These are phyloP conservation scores for Septoria linicola DNA, from an alignment of 2,329 filamentous ascomycete genomes.

Conservation along the genomic window DNA sequence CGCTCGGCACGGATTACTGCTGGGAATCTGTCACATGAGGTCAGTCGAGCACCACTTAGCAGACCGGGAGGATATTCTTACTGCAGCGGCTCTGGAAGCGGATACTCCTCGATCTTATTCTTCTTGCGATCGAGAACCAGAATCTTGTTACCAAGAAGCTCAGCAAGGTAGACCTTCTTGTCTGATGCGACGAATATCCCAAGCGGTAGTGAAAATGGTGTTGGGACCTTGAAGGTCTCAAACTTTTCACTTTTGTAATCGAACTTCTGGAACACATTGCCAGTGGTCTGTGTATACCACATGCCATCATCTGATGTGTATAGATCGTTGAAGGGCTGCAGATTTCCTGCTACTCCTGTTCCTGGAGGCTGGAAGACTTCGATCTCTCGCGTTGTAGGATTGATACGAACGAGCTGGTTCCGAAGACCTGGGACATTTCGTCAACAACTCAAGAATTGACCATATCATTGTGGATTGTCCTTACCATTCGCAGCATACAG, in stretches of 20 bases:
- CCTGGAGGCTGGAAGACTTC: conserved; percentile 26
- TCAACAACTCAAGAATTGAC: not conserved
- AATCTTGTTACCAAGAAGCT: conserved; percentile 27
- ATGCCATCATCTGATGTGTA: conserved; percentile 25
- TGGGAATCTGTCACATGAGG: conserved; percentile 11
- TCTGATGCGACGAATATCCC: conserved; percentile 23
- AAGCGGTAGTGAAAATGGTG: conserved; percentile 23
- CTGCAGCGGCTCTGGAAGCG: conserved; percentile 16
- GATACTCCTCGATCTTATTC: conserved; percentile 19
- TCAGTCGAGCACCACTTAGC: no score
- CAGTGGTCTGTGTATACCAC: conserved; percentile 28
- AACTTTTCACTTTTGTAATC: conserved; percentile 23
- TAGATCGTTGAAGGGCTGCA: conserved; percentile 29
- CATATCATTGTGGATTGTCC: not conserved
- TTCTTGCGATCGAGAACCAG: conserved; percentile 20
- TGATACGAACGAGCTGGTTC: conserved; percentile 30
- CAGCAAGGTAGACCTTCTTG: conserved; percentile 21
- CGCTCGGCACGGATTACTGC: conserved; percentile 24
- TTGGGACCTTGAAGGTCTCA: conserved; percentile 23
- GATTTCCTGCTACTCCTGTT: conserved; percentile 23
- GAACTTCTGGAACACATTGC: conserved; percentile 25
- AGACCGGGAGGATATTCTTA: no score
- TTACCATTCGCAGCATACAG: conserved; percentile 20
- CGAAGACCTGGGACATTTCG: conserved; percentile 21
- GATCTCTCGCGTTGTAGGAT: conserved; percentile 17